Conservation (phyloP, 495 filamentous ascomycete genomes). For the Astrocystis sublimbata region DNA sequence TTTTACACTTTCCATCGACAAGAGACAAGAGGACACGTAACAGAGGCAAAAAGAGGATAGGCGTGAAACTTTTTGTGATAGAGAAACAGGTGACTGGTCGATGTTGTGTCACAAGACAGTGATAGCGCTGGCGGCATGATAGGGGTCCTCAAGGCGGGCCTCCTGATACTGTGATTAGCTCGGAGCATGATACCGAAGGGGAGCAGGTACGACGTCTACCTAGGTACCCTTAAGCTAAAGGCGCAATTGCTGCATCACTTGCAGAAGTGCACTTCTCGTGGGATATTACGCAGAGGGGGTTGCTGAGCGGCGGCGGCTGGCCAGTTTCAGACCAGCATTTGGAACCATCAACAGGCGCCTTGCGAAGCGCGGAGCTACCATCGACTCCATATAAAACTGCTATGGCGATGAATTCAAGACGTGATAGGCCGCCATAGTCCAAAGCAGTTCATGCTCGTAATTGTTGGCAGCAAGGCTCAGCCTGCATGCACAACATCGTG, state of each 20-base stretch:
- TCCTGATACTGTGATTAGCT: slow-evolving; percentile 5
- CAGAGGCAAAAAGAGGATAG: neutral
- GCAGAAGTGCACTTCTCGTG: slow-evolving; percentile 3
- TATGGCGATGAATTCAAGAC: neutral
- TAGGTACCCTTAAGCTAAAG: too few species aligned
- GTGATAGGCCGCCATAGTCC: neutral
- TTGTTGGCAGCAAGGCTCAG: slow-evolving; percentile 14
- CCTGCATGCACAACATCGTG: slow-evolving; percentile 14
- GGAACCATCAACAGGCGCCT: slow-evolving; percentile 14
- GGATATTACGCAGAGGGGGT: neutral
- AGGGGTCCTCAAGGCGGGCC: slow-evolving; percentile 7
- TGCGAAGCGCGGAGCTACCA: slow-evolving; percentile 7
- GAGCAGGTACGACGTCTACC: neutral
- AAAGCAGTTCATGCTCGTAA: neutral
- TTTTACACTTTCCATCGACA: slow-evolving; percentile 13
- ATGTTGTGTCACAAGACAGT: slow-evolving; percentile 16
- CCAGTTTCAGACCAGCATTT: slow-evolving; percentile 5
- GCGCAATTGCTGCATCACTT: slow-evolving; percentile 13
- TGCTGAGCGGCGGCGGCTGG: neutral
- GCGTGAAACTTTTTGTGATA: neutral
- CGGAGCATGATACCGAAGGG: neutral
- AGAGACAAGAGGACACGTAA: slow-evolving; percentile 15
- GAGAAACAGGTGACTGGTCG: slow-evolving; percentile 13
- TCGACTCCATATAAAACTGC: neutral
- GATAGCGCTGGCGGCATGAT: slow-evolving; percentile 12